Evolutionary conservation across 805 yeast genomes (phyloP), one percentile per base, ranked within the genome.

Genomic region (Saccharomyces mikatae): DNA sequence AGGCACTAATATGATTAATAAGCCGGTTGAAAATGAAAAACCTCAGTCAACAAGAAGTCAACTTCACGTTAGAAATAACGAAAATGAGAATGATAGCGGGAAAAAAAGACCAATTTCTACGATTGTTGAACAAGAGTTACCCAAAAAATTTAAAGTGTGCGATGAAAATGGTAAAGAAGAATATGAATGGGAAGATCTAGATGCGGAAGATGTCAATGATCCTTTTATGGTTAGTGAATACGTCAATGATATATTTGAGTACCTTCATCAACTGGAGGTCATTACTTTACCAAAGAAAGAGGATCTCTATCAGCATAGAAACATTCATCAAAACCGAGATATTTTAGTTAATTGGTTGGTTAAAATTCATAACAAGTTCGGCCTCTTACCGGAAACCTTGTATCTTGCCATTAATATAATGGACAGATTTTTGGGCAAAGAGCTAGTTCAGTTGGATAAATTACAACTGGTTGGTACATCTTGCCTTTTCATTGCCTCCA

Each of bases 181-280:
- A 47, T 74, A 71, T 51, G 72, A 71, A 49, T 75, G 90, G 89
- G 90, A 86, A 64, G 92, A 87, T 69, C 72, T 87, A 52, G 95
- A 87, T 67, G 86, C 83, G 48, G 92, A 86, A 64, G 95, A 87
- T 68, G 70, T 74, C 49, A 87, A 85, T 65, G 95, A 87, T 69
- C 92, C 92, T 22, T 72, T 88, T 58, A 91, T 92, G 97, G 97
- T 88, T 31, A 82, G 90, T 57, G 99, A 92, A 74, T 92, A 91
- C 70, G 96, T 87, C 53, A 80, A 75, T 58, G 97, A 89, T 56
- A 91, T 92, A 54, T 91, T 89, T 70, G 85, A 81, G 30, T 89
- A 87, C 70, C 74, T 91, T 62, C 83, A 84, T 67, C 83, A 78
- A 64, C 75, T 85, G 56, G 96, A 90, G 72, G 70, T 77, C 48